Percentiles rank a stretch among this genome's conserved stretches.
Evolutionary conservation across 495 filamentous ascomycete genomes (phyloP).

Genomic region (Aspergillus nanangensis): DNA sequence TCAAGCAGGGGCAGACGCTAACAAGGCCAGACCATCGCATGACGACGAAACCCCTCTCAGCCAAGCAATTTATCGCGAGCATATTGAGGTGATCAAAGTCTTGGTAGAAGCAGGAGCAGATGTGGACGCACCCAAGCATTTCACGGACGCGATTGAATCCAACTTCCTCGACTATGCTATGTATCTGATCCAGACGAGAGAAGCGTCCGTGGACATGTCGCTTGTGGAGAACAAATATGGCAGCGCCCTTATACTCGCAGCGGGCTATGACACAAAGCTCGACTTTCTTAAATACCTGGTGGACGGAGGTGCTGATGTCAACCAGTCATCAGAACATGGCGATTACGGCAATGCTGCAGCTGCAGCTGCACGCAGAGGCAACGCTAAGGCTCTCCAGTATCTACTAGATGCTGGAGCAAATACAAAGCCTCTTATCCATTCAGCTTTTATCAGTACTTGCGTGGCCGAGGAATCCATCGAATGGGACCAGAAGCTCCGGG

Average conservation of each 20-base stretch:
- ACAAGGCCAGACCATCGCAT: neutral
- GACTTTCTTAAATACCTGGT: constrained; percentile 1
- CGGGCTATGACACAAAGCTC: neutral
- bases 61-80: neutral
- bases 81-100: neutral
- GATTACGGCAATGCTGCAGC: neutral
- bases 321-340: neutral
- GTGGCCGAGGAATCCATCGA: neutral
- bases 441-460: neutral
- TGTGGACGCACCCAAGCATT: neutral
- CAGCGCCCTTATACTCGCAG: neutral
- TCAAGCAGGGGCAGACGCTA: neutral
- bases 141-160: neutral
- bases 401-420: neutral
- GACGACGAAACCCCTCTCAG: neutral
- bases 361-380: neutral
- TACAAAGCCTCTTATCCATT: neutral
- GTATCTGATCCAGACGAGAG: neutral
- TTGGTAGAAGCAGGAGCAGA: neutral
- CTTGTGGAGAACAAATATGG: neutral
- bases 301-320: neutral
- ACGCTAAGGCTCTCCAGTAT: neutral
- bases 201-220: neutral
- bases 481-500: neutral
- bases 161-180: neutral